These are phyloP conservation scores for Aspergillus funiculosus DNA, from an alignment of 495 filamentous ascomycete genomes.

Conservation along the genomic window DNA sequence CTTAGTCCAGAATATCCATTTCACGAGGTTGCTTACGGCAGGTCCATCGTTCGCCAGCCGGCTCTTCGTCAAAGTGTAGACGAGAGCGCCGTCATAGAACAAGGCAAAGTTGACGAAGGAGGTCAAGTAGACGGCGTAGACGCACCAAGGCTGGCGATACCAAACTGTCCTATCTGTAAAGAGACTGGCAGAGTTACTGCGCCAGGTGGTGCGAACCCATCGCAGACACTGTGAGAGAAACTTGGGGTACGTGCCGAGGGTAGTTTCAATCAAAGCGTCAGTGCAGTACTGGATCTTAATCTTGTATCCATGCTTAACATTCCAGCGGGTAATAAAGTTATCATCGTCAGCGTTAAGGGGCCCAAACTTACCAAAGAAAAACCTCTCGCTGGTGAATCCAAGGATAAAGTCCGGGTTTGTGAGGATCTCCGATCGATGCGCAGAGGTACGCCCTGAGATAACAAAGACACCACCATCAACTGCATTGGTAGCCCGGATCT, in stretches of 20 bases:
- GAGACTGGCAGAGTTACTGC: constrained; percentile 54
- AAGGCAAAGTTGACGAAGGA: constrained; percentile 55
- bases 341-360: constrained; percentile 60
- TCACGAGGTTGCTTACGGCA: constrained; percentile 10
- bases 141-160: constrained; percentile 53
- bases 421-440: constrained; percentile 44
- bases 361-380: constrained; percentile 37
- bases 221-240: constrained; percentile 55
- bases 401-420: constrained; percentile 39
- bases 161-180: constrained; percentile 47
- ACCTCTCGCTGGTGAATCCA: constrained; percentile 53
- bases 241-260: constrained; percentile 49
- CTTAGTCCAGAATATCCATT: constrained; percentile 48
- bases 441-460: constrained; percentile 49
- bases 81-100: constrained; percentile 47
- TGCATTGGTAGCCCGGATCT: constrained; percentile 47
- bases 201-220: constrained; percentile 61
- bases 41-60: background rate
- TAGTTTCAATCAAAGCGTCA: constrained; percentile 54
- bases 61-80: constrained; percentile 19
- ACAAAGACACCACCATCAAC: constrained; percentile 53
- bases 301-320: constrained; percentile 50
- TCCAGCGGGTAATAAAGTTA: constrained; percentile 63
- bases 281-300: constrained; percentile 57
- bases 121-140: constrained; percentile 56